Evolutionary conservation across 2,329 filamentous ascomycete species (phyloP), one percentile per base, ranked within the genome.

Genomic region (Rugonectria rugulosa): DNA sequence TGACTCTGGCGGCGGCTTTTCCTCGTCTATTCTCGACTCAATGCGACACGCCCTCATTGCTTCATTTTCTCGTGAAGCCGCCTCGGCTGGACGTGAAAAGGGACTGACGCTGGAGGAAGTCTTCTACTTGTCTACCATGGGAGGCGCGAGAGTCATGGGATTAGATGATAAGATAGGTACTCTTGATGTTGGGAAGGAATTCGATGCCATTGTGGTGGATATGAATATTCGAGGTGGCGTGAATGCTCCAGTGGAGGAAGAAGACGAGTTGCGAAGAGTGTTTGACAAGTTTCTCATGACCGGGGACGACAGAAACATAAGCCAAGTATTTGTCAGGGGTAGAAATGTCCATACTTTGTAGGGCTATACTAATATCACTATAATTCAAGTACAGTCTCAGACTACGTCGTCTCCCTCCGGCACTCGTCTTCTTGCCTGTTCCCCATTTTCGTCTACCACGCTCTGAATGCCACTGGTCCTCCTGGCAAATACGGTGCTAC

Each of bases 271-370:
- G 1, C 65, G 69, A 42, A 79, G 72, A 0, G 72, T 85, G 15
- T 82, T 87, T 55, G 83, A 88, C 51, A 88, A 88, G 73, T 88
- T 86, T 56, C 62, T 88, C 24, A 87, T 88, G 83, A 87, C 84
- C 2, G 85, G 83, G 0, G 85, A 88, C 65, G 86, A 88, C 64
- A 74, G 86, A 5, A 88, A 88, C 60, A 84, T 88, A 46, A 64
- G 68, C 0, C 66, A 75, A 17, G 85, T 88, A 0, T 87, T 76
- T 69, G 81, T 87, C 0, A 65, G 70, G 6, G 84, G 84, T 2
- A 68, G 72, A 21, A 55, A 56, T 41, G 68, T 72, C 6, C 61
- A 68, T 49, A 21, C 34, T 34, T 31, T 45, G 9, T 44, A 49
- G 15, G 41, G 4, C 17, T 32, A 3, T n/a, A n/a, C n/a, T n/a